Conservation (phyloP, 768 basidiomycete species). For the Gyrodon lividus region DNA sequence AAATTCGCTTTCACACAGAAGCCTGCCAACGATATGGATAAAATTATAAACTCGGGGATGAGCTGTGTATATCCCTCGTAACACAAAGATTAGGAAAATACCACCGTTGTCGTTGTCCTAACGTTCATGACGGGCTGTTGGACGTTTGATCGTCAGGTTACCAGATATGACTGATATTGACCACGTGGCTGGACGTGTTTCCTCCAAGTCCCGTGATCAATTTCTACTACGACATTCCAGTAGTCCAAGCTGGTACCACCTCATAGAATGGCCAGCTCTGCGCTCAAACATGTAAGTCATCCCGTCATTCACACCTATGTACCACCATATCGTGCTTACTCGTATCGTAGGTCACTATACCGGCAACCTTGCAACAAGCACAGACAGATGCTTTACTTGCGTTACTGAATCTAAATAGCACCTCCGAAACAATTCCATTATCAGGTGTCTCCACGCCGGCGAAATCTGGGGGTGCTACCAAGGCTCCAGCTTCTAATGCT, state of each 20-base stretch:
- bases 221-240: too few relatives aligned
- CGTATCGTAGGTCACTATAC: slow-evolving; percentile 38
- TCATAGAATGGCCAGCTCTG: slow-evolving; percentile 42
- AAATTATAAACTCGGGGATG: neutral
- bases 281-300: slow-evolving; percentile 42
- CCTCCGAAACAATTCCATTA: slow-evolving; percentile 29
- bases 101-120: neutral
- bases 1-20: neutral
- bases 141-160: too few relatives aligned
- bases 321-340: slow-evolving; percentile 23
- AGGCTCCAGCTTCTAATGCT: slow-evolving; percentile 50
- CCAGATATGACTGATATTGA: neutral
- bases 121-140: too few relatives aligned
- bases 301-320: neutral
- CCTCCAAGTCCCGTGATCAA: too few relatives aligned
- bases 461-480: slow-evolving; percentile 41
- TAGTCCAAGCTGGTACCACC: neutral
- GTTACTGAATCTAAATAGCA: slow-evolving; percentile 82
- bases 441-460: slow-evolving; percentile 11
- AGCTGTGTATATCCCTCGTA: neutral
- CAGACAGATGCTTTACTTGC: slow-evolving; percentile 85
- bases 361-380: slow-evolving; percentile 76
- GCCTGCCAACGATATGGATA: neutral
- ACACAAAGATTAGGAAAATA: neutral
- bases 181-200: slow-evolving; percentile 9